Base-by-base conservation (phyloP, 2,329 filamentous ascomycete genomes). In the Spiromastix sp. region DNA sequence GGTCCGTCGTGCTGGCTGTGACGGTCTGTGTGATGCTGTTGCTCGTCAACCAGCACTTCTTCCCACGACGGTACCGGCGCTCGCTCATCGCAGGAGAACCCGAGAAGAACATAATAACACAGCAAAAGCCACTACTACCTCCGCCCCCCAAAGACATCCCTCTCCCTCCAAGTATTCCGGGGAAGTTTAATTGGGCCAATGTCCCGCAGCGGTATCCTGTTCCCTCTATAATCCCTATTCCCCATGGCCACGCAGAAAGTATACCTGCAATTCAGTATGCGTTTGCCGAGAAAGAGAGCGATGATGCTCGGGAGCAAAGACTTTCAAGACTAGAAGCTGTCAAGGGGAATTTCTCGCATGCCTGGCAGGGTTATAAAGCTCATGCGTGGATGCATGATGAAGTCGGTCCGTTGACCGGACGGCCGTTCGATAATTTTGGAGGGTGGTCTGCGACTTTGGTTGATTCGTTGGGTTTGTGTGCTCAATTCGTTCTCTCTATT, bases 301-400 rank as follows among this genome's bases (percentile, higher is more conserved):
- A 21, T 20, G 34, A 42, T 16, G 50, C 47, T n/a, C 56, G 48
- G 40, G 50, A 55, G 33, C 48, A 53, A 40, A 58, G 64, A 21
- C 48, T 61, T 22, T 45, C 49, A 36, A 56, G 67, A 30, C 54
- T 57, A 32, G 58, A 51, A 11, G 65, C 66, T 17, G 65, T 76
- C 37, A 64, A 61, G 43, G 60, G 61, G 32, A 67, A 63, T 45
- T 75, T 75, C 43, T 42, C 58, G 32, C 70, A 70, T 46, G 69
- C 68, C 42, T 80, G 75, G 73, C 49, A 54, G 5, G 71, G 70
- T 9, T 81, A 82, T 55, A 75, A 69, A 49, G 64, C 65, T 35
- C 56, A 71, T 45, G 78, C 77, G 0, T 81, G 77, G 75, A 66
- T 70, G 48, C 64, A 69, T 30, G 77, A 81, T 50, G 77, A 79